Base-by-base conservation (phyloP, 176 grass and related monocot genomes). In the Puya raimondii region DNA sequence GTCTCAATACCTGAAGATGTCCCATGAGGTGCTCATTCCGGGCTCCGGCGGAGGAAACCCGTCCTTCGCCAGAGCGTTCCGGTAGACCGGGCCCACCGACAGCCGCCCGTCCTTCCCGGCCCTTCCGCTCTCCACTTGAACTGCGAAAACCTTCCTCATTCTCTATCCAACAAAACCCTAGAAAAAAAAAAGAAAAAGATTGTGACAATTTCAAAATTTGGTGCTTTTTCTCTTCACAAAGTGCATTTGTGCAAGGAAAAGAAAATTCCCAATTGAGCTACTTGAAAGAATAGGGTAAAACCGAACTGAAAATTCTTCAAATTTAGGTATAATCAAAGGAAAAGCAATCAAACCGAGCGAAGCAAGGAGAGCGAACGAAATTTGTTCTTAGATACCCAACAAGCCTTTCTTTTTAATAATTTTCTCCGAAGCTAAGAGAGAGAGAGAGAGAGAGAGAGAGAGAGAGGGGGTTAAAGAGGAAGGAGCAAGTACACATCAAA, bases 1-100 rank as follows among this genome's bases (percentile, higher is more conserved):
- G 54, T 49, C 73, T 66, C 12, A 70, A 23, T 85, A 99, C 94
- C 94, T 99, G 80, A 99, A 99, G 48, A 93, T 85, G 71, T 99
- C 89, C 94, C 94, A 99, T 77, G 94, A 99, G 64, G 94, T 91
- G 47, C 22, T 70, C 85, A 92, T 91, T 77, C 71, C 82, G 52
- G 78, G 63, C 6, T 90, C 85, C 21, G 73, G 75, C 2, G 48
- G 53, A 1, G 90, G 94, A 71, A 86, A 99, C 11, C 80, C 94
- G 56, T 93, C 82, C 85, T 91, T 99, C 42, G 94, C 72, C 66
- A 99, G 80, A 49, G 11, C 42, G 57, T 50, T 99, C 47, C 82
- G 68, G 82, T 86, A 99, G 67, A 91, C 84, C 4, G 94, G 94
- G 11, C 94, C 94, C 13, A 93, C 72, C 1, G 94, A 80, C 4